Evolutionary conservation across 257 asterid genomes (phyloP).

Genomic region (Solanum medicagineum): DNA sequence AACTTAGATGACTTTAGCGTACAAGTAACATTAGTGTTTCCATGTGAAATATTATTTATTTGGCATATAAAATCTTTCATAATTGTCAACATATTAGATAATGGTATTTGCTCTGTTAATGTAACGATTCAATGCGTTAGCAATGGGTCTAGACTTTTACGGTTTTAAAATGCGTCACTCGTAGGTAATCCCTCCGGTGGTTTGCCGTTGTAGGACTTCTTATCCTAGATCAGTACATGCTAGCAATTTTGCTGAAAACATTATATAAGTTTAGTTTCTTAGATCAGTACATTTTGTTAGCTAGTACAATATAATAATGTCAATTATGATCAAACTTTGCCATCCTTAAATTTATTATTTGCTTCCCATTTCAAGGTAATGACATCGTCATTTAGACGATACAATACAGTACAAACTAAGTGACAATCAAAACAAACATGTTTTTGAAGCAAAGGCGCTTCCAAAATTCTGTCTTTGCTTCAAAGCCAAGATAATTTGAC

Average conservation of each 20-base stretch:
- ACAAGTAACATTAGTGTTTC: neutral
- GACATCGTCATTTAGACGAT: too few relatives aligned
- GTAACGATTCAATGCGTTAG: too few relatives aligned
- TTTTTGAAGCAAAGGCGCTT: conserved; percentile 16
- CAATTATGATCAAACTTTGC: neutral
- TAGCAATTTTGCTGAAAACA: too few relatives aligned
- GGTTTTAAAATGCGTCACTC: too few relatives aligned
- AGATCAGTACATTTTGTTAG: neutral
- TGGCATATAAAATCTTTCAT: neutral
- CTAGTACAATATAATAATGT: neutral
- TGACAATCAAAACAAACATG: too few relatives aligned
- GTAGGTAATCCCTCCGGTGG: too few relatives aligned
- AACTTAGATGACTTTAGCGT: neutral
- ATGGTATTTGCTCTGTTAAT: neutral
- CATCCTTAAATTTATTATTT: neutral
- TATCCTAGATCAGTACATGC: too few relatives aligned
- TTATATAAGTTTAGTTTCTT: neutral
- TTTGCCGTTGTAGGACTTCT: too few relatives aligned
- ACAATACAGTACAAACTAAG: too few relatives aligned
- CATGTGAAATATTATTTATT: neutral
- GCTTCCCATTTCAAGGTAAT: too few relatives aligned
- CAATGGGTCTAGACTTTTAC: too few relatives aligned
- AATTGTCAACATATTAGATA: too few relatives aligned
- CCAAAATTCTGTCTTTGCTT: conserved; percentile 30
- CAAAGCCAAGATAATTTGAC: conserved; percentile 57